phyloP scores from a whole-genome alignment of 495 filamentous ascomycete species.

The Penicillium riverlandense region DNA sequence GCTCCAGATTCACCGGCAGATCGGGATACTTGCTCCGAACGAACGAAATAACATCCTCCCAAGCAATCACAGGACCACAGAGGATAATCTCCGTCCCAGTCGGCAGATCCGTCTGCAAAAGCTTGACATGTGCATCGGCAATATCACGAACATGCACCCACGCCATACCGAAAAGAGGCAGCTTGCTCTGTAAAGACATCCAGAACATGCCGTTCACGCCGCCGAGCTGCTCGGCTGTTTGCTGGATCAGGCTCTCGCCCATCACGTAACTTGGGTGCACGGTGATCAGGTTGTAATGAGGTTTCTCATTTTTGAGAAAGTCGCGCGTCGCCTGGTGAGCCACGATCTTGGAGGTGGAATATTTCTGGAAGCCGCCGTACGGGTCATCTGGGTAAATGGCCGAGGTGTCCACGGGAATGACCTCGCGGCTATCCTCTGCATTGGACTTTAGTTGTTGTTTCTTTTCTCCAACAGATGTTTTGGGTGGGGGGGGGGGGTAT shows the following conservation, averaged over 20 bases:
- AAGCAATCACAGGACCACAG: conserved; percentile 8
- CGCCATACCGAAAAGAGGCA: background rate
- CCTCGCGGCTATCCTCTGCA: conserved; percentile 4
- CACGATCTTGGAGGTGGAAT: conserved; percentile 17
- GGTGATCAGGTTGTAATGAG: conserved; percentile 8
- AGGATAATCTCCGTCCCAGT: conserved; percentile 13
- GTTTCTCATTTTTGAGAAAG: conserved; percentile 9
- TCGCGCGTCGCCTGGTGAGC: conserved; percentile 20
- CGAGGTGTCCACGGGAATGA: conserved; percentile 1
- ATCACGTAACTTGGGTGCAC: conserved; percentile 14
- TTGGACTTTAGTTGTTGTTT: too few species aligned
- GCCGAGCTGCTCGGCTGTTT: background rate
- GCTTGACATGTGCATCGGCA: conserved; percentile 12
- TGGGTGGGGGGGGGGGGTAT: too few species aligned
- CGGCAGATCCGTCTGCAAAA: conserved; percentile 1
- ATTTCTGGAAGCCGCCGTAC: conserved; percentile 1
- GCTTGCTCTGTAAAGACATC: background rate
- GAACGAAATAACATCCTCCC: conserved; percentile 17
- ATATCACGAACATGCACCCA: conserved; percentile 15
- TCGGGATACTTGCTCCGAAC: conserved; percentile 21
- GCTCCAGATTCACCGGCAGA: conserved; percentile 11
- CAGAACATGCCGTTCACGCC: conserved; percentile 11
- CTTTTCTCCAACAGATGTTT: too few species aligned
- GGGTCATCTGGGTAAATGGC: conserved; percentile 1
- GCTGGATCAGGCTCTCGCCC: conserved; percentile 8